Percentiles rank a stretch among this genome's conserved stretches.
phyloP scores from a whole-genome alignment of 73 alveolate genomes.

The Paramecium octaurelia region DNA sequence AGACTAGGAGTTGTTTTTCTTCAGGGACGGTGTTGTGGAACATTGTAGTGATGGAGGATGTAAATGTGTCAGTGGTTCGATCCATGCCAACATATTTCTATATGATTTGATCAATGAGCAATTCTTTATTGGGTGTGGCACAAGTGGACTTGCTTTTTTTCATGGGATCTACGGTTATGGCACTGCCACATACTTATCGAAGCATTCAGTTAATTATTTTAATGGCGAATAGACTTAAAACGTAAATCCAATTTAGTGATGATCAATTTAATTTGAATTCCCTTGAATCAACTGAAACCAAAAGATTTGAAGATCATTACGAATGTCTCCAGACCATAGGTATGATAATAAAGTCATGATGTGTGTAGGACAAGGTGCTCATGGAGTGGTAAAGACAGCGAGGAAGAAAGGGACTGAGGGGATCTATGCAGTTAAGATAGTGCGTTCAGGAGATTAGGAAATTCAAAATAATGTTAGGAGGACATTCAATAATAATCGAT shows the following conservation, averaged over 20 bases:
- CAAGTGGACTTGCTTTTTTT: background rate
- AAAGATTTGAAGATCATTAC: background rate
- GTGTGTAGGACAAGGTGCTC: conserved; percentile 39
- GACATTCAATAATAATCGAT: conserved; percentile 44
- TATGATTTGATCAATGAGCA: background rate
- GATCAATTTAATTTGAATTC: background rate
- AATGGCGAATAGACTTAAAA: background rate
- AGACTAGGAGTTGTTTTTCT: background rate
- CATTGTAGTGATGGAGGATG: background rate
- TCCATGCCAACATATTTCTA: background rate
- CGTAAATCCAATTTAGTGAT: background rate
- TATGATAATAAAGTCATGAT: background rate
- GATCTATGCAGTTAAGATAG: conserved; percentile 50
- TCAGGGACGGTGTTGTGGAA: background rate
- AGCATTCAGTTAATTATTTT: background rate
- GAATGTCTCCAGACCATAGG: background rate
- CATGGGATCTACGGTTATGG: background rate
- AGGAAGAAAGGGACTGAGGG: conserved; percentile 24
- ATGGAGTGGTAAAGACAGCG: conserved; percentile 41
- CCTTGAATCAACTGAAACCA: background rate
- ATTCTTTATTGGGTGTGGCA: background rate
- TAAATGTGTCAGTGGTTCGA: background rate
- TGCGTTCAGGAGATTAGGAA: conserved; percentile 55
- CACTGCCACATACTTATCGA: background rate
- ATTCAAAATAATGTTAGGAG: conserved; percentile 32